Evolutionary conservation across 306 rosid species (phyloP).

Genomic region (Begonia masoniana): DNA sequence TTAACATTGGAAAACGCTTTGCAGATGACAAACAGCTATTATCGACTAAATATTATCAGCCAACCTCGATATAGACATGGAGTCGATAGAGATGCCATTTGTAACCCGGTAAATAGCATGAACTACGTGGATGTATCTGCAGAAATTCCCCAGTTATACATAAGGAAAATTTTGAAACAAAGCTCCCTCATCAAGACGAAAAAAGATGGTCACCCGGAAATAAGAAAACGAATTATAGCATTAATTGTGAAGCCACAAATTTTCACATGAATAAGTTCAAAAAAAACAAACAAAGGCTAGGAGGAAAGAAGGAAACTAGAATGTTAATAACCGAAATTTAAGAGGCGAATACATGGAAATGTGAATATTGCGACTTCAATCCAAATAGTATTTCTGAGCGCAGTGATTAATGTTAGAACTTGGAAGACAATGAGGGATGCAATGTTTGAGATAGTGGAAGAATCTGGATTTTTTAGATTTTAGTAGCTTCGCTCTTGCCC

Average conservation of each 20-base stretch:
- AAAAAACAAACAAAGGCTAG: not conserved
- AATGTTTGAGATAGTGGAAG: no score
- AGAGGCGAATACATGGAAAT: no score
- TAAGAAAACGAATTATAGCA: not conserved
- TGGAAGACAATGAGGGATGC: no score
- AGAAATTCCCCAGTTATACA: not conserved
- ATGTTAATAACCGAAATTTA: not conserved
- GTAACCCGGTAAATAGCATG: conserved; percentile 11
- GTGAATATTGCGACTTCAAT: no score
- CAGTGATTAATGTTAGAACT: no score
- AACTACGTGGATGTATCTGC: conserved; percentile 4
- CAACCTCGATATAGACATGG: conserved; percentile 30
- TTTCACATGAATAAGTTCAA: not conserved
- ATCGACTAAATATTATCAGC: not conserved
- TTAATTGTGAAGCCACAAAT: not conserved
- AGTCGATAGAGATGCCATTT: conserved; percentile 31
- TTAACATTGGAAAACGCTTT: not conserved
- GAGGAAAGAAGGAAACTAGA: not conserved
- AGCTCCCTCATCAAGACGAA: not conserved
- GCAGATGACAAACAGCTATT: not conserved
- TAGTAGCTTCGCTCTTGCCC: no score
- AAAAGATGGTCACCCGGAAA: no score
- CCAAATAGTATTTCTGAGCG: no score
- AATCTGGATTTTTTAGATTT: no score
- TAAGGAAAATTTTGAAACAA: not conserved